Base-by-base conservation (phyloP, 1,139 yeast genomes). In the Geotrichum bryndzae region DNA sequence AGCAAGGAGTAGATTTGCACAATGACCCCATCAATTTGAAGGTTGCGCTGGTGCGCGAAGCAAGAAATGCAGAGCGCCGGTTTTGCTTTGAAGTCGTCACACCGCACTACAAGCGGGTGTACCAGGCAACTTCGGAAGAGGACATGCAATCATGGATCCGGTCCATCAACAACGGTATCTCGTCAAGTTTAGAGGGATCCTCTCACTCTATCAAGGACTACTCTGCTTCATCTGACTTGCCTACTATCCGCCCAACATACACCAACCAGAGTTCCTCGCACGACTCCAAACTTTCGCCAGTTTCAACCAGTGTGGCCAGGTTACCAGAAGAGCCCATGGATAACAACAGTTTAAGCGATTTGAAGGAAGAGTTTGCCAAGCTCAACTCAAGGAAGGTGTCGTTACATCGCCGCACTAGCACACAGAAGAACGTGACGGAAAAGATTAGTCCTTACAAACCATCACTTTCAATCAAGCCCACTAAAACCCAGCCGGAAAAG, bases 21-120 rank as follows among this genome's bases (percentile, higher is more conserved):
- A 83, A 84, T 66, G 81, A 80, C 22, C 95, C 96, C 1, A 84
- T 90, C 22, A 90, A 88, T 66, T 73, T 90, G 54, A 87, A 91
- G 1, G 80, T 88, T 64, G 86, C 95, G 1, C 82, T 83, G 63
- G 86, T 89, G 25, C 64, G 89, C 77, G 76, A 78, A 72, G 72
- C 83, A 78, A 57, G 81, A 74, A 55, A 78, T 48, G 73, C 77
- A 1, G 82, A 80, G 53, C 72, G 82, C 11, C 71, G 82, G 45
- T 81, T 77, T 70, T 88, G 96, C 68, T 88, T 90, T 72, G 94
- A 90, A 69, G 84, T 90, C 4, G 81, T 86, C 59, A 88, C 96
- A 0, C 87, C 92, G 0, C 74, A 78, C 18, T 88, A 89, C 35
- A 86, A 85, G 66, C 87, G 90, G 63, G 82, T 85, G 1, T 90